Evolutionary conservation across 352 stramenopile genomes (phyloP), one percentile per base, ranked within the genome.

Genomic region (Globisporangium iwayamae): DNA sequence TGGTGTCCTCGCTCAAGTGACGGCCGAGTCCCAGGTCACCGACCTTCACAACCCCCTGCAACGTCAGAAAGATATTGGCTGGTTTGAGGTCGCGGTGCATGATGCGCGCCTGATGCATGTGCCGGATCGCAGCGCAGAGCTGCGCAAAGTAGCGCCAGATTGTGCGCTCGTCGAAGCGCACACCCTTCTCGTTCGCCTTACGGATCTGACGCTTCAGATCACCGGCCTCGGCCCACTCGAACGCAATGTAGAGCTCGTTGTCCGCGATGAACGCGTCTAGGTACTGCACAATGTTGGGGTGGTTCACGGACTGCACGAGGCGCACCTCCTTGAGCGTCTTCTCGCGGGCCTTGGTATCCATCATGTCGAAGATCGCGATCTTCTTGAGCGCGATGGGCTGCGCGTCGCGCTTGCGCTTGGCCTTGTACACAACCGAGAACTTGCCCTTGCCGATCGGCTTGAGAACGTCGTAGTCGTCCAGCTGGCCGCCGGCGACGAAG

Each of bases 71-170:
- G 47, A 98, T 94, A 69, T 98, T 98, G 22, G 93, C 94, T 1
- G 94, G 91, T 65, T 98, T 98, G 7, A 98, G 66, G 59, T 98
- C 94, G 18, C 94, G 85, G 60, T 98, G 94, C 79, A 98, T 96
- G 68, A 98, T 97, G 13, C 91, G 77, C n/a, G 78, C 78, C 2
- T 79, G 56, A 60, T 98, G 93, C 70, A 98, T 78, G 60, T 98
- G 81, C 57, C 83, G 43, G 28, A 98, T 84, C 20, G 91, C 94
- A 2, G 79, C 76, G 51, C 75, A 91, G 55, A 98, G 88, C 65
- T 98, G 89, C 16, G 66, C 60, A 63, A 98, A 98, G 65, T 98
- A 98, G 25, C 91, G 92, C 94, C 93, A 98, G 58, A 98, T 93
- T 25, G 94, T 88, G 16, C 85, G 80, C 73, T 98, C 94, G 62